phyloP scores from a whole-genome alignment of 768 basidiomycete species.

The Naganishia vaughanmartiniae region DNA sequence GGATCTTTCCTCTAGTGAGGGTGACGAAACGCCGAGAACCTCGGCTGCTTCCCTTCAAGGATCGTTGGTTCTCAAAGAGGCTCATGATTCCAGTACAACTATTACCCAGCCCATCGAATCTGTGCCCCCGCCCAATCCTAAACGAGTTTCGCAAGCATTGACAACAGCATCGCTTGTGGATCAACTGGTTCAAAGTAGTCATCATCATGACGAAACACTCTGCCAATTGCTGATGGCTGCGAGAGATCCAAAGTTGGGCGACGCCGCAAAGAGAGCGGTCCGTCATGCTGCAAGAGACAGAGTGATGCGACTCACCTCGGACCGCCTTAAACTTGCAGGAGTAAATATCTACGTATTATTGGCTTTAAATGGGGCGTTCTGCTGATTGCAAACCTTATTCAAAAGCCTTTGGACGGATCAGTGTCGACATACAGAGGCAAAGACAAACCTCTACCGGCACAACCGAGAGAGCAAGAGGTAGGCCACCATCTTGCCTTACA shows the following conservation, averaged over 20 bases:
- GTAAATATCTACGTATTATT: slow-evolving; percentile 28
- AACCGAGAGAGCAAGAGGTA: slow-evolving; percentile 3
- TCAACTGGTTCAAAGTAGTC: slow-evolving; percentile 41
- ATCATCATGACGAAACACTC: slow-evolving; percentile 49
- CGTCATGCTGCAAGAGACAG: slow-evolving; percentile 46
- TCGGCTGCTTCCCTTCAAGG: slow-evolving; percentile 13
- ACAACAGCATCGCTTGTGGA: slow-evolving; percentile 47
- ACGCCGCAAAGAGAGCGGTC: slow-evolving; percentile 47
- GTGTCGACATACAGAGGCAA: background rate
- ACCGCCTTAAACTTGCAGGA: slow-evolving; percentile 36
- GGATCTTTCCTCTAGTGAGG: background rate
- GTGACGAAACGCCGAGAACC: background rate
- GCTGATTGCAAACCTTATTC: background rate
- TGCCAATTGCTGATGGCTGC: slow-evolving; percentile 49
- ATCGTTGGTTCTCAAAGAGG: background rate
- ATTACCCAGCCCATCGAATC: background rate
- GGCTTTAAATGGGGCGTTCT: background rate
- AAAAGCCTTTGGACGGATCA: background rate
- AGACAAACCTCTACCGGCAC: slow-evolving; percentile 12
- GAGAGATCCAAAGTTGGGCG: slow-evolving; percentile 44
- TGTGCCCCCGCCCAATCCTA: slow-evolving; percentile 1
- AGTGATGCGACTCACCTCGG: slow-evolving; percentile 42
- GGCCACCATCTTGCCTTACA: background rate
- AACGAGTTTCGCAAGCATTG: slow-evolving; percentile 36
- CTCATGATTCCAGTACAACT: slow-evolving; percentile 9